Conservation (phyloP, 2,329 filamentous ascomycete genomes). For the Botryotinia convoluta region DNA sequence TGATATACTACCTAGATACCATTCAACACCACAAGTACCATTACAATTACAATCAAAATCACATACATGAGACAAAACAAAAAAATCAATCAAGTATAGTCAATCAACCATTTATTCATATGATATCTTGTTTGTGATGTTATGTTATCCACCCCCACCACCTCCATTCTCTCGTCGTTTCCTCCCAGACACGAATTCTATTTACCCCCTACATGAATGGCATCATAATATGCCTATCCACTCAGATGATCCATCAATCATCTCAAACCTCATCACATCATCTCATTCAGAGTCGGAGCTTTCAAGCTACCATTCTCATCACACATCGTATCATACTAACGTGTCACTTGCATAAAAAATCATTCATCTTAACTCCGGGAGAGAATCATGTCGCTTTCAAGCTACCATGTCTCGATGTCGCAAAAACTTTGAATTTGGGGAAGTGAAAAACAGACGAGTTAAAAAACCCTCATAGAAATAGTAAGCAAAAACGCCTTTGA, state of each 20-base stretch:
- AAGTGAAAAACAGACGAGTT: not conserved
- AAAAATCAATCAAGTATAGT: not conserved
- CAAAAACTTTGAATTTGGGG: constrained; percentile 22
- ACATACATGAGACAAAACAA: not conserved
- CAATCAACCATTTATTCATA: constrained; percentile 5
- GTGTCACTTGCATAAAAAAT: constrained; percentile 9
- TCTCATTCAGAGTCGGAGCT: constrained; percentile 34
- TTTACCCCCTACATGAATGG: not conserved
- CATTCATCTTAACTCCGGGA: constrained; percentile 12
- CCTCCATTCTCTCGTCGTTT: not conserved
- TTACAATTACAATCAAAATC: not conserved
- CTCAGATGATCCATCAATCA: not conserved
- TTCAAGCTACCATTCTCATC: constrained; percentile 38
- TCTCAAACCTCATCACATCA: constrained; percentile 3
- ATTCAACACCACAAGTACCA: not conserved
- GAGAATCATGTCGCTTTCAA: constrained; percentile 39
- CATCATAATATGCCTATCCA: not conserved
- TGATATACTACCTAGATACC: not conserved
- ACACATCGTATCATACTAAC: constrained; percentile 21
- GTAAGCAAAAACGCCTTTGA: constrained; percentile 34
- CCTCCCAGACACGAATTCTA: not conserved
- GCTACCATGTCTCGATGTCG: constrained; percentile 36
- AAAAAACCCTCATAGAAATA: not conserved
- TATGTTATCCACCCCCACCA: not conserved
- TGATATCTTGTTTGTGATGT: constrained; percentile 10